These are phyloP conservation scores for Hygrophila difformis DNA, from an alignment of 257 asterid species.

Conservation along the genomic window DNA sequence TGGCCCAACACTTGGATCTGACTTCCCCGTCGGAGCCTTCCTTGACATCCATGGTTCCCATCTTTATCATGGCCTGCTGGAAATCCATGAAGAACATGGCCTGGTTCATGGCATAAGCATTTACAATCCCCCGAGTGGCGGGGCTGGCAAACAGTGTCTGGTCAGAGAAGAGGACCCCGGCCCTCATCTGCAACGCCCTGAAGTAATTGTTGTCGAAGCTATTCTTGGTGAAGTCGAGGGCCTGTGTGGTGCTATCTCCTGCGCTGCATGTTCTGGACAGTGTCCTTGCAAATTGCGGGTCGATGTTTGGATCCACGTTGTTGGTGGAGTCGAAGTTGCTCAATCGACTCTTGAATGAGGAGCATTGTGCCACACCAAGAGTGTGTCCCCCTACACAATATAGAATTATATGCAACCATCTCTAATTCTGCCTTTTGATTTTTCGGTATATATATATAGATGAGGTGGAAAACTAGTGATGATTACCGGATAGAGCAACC, in stretches of 20 bases:
- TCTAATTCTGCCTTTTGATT: too few relatives aligned
- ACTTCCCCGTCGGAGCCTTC: slow-evolving; percentile 67
- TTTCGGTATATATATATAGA: too few relatives aligned
- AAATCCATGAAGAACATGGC: slow-evolving; percentile 81
- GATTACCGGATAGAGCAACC: slow-evolving; percentile 80
- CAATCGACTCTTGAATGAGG: slow-evolving; percentile 74
- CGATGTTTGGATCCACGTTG: slow-evolving; percentile 60
- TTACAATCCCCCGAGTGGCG: slow-evolving; percentile 50
- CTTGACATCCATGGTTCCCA: slow-evolving; percentile 70
- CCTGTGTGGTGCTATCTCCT: slow-evolving; percentile 67
- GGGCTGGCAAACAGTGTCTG: slow-evolving; percentile 54
- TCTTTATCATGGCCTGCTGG: slow-evolving; percentile 69
- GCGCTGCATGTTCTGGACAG: slow-evolving; percentile 55
- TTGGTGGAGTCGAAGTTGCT: slow-evolving; percentile 55
- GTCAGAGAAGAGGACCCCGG: slow-evolving; percentile 75
- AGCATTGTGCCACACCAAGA: slow-evolving; percentile 77
- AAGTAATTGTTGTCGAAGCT: slow-evolving; percentile 57
- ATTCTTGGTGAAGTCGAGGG: slow-evolving; percentile 51
- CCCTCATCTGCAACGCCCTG: slow-evolving; percentile 43
- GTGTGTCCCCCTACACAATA: slow-evolving; percentile 65
- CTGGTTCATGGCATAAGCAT: slow-evolving; percentile 54
- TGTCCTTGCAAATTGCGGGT: slow-evolving; percentile 44
- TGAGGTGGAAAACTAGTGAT: too few relatives aligned
- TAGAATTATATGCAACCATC: too few relatives aligned
- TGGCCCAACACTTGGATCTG: slow-evolving; percentile 39